phyloP scores from a whole-genome alignment of 2,329 filamentous ascomycete species.

The Arthrobotrys entomopaga region DNA sequence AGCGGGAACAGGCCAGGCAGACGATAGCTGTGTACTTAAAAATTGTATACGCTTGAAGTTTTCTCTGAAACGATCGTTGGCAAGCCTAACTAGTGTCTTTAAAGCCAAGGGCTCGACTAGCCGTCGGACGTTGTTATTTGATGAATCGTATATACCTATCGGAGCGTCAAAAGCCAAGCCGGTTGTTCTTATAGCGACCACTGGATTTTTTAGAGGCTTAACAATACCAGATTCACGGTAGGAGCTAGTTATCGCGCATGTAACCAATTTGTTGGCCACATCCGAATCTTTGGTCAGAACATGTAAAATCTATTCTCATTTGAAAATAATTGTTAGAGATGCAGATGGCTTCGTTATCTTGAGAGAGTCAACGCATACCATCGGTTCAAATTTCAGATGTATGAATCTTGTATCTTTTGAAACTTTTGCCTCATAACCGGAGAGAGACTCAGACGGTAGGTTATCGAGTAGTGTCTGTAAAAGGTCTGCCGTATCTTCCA shows the following conservation, averaged over 20 bases:
- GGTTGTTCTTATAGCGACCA: slow-evolving; percentile 86
- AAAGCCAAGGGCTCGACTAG: slow-evolving; percentile 70
- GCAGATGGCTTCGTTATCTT: neutral
- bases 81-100: slow-evolving; percentile 72
- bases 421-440: slow-evolving; percentile 52
- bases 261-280: slow-evolving; percentile 79
- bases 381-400: slow-evolving; percentile 92
- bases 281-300: slow-evolving; percentile 79
- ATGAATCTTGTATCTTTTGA: slow-evolving; percentile 67
- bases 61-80: slow-evolving; percentile 78
- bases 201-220: slow-evolving; percentile 71
- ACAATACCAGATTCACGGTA: slow-evolving; percentile 91
- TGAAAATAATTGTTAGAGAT: slow-evolving; percentile 59
- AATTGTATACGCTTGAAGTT: slow-evolving; percentile 75
- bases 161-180: slow-evolving; percentile 84
- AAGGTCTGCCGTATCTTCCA: slow-evolving; percentile 58
- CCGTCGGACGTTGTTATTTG: slow-evolving; percentile 60
- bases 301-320: slow-evolving; percentile 79
- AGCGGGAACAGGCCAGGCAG: neutral
- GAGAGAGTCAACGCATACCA: slow-evolving; percentile 69
- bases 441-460: slow-evolving; percentile 53
- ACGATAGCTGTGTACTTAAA: slow-evolving; percentile 63
- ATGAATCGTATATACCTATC: slow-evolving; percentile 68
- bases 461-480: slow-evolving; percentile 64
- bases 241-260: slow-evolving; percentile 80